phyloP scores from a whole-genome alignment of 78 protist species.

The Protostelium mycophagum region DNA sequence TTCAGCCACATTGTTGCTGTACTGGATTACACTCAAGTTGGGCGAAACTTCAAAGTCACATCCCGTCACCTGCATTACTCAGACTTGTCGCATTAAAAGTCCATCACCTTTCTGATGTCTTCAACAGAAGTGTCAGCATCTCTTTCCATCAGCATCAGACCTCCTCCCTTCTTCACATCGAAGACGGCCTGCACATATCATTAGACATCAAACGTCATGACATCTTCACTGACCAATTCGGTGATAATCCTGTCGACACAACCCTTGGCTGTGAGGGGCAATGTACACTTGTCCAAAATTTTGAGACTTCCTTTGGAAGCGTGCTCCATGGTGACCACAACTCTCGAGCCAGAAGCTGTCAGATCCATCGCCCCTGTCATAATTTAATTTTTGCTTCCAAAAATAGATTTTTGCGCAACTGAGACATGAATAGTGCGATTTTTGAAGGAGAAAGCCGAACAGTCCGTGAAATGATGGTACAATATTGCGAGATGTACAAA shows the following conservation, averaged over 20 bases:
- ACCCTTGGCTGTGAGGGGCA: slow-evolving; percentile 89
- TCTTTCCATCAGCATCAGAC: neutral
- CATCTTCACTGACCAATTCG: slow-evolving; percentile 70
- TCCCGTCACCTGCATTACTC: too few relatives aligned
- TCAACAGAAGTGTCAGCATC: neutral
- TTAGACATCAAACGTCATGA: slow-evolving; percentile 10
- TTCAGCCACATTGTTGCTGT: neutral
- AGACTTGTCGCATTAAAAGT: too few relatives aligned
- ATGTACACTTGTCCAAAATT: slow-evolving; percentile 76
- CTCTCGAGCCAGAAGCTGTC: slow-evolving; percentile 79
- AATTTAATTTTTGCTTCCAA: neutral
- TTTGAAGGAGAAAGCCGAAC: too few relatives aligned
- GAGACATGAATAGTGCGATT: neutral
- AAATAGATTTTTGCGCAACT: neutral
- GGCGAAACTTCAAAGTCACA: neutral
- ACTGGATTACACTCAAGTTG: neutral
- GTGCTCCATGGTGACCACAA: slow-evolving; percentile 96
- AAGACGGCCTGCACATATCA: neutral
- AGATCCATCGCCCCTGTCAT: slow-evolving; percentile 88
- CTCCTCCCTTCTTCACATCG: neutral
- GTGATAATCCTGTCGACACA: slow-evolving; percentile 88
- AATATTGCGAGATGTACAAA: too few relatives aligned
- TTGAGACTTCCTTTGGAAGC: slow-evolving; percentile 87
- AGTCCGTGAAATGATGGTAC: too few relatives aligned
- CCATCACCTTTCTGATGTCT: neutral